phyloP scores from a whole-genome alignment of 2,329 filamentous ascomycete genomes.

The Xylariaceae sp. region DNA sequence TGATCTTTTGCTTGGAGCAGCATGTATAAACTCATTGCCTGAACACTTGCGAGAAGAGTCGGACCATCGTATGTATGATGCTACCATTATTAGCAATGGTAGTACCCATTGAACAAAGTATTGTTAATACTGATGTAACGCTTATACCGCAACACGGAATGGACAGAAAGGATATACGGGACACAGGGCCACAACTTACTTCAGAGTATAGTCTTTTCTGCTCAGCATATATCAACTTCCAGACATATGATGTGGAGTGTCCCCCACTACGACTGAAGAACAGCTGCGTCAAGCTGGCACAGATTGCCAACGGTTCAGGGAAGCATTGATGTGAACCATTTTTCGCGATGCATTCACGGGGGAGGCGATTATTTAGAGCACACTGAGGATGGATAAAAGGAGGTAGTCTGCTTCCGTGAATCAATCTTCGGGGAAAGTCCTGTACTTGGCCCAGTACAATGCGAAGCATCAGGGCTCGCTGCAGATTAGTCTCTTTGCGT shows the following conservation, averaged over 20 bases:
- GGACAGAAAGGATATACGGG: background rate
- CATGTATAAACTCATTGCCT: constrained; percentile 18
- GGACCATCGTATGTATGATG: constrained; percentile 1
- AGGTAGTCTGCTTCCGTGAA: constrained; percentile 20
- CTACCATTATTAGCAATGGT: background rate
- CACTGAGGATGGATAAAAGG: constrained; percentile 31
- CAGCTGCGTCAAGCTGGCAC: constrained; percentile 23
- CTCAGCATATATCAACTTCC: constrained; percentile 26
- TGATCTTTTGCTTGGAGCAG: constrained; percentile 23
- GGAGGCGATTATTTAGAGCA: constrained; percentile 11
- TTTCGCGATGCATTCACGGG: constrained; percentile 8
- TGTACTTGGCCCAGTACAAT: constrained; percentile 24
- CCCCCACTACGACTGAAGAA: constrained; percentile 19
- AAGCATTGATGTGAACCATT: constrained; percentile 28
- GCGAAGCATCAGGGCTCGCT: constrained; percentile 20
- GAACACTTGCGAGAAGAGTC: constrained; percentile 10
- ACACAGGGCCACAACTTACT: constrained; percentile 7
- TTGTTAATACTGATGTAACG: no score
- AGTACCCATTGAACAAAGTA: no score
- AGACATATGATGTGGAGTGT: constrained; percentile 24
- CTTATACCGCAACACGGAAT: no score
- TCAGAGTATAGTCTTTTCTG: constrained; percentile 15
- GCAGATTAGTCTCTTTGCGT: constrained; percentile 3
- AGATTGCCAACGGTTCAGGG: constrained; percentile 25
- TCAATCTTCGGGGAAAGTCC: constrained; percentile 24